Conservation (phyloP, 2,329 filamentous ascomycete species). For the Onygenales sp. region DNA sequence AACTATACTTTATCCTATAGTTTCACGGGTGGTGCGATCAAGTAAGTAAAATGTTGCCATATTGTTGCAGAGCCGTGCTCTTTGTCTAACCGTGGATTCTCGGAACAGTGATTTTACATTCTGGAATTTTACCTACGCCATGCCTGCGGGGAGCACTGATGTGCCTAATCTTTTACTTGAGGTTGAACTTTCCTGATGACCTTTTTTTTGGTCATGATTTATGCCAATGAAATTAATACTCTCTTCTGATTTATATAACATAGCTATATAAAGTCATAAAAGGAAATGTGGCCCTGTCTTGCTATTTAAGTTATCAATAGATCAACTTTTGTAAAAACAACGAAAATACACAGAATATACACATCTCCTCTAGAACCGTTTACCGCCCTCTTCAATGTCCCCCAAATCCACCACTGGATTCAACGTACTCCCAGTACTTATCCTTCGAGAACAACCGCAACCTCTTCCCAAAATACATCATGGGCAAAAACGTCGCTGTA, state of each 20-base stretch:
- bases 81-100: slow-evolving; percentile 26
- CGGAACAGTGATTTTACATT: background rate
- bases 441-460: slow-evolving; percentile 10
- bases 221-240: no score
- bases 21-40: background rate
- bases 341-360: no score
- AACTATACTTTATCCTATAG: slow-evolving; percentile 33
- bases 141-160: background rate
- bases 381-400: background rate
- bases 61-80: slow-evolving; percentile 1
- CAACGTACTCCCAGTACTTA: slow-evolving; percentile 10
- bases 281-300: no score
- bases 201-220: no score
- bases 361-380: background rate
- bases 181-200: background rate
- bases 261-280: no score
- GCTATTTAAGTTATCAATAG: no score
- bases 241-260: no score
- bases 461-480: slow-evolving; percentile 22
- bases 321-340: no score
- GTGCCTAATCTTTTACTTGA: background rate
- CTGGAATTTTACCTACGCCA: slow-evolving; percentile 32
- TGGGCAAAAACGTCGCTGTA: slow-evolving; percentile 18
- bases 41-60: background rate
- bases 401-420: slow-evolving; percentile 1